Evolutionary conservation across 345 rosid genomes (phyloP), one percentile per base, ranked within the genome.

Genomic region (Theobroma cacao): DNA sequence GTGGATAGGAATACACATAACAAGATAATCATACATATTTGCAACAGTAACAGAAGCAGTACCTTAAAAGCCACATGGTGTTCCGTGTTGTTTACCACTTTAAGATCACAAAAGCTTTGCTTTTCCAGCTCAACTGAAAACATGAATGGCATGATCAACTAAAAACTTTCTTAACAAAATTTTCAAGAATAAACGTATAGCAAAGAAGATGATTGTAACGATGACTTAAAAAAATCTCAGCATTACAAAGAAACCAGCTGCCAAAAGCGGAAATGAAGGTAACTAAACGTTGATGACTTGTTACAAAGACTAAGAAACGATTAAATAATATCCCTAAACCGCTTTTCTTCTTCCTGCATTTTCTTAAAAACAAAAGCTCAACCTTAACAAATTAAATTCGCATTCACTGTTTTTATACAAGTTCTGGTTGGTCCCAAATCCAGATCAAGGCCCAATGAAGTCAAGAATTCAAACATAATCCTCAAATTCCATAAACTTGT

Each of bases 51-150:
- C 36, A 10, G 50, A 71, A 70, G 75, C 60, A 48, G 30, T 81
- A 92, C 97, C 95, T 92, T 92, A 83, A 92, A 92, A 64, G 93
- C 97, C 73, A 90, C 92, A 82, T 90, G 90, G 63, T 85, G 74
- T 71, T 93, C 95, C n/a, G 95, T 90, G 82, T 88, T 90, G 90
- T 93, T 93, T 33, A 79, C 86, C 78, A 93, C 85, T 81, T 88
- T 87, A 72, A 93, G 95, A 80, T 93, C 91, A 66, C 97, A 93
- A 74, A 70, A 85, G 78, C 90, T 87, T 72, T 83, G 95, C 85
- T 88, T 90, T 64, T 88, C 91, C 41, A 91, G 87, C 85, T 93
- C 94, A 87, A 87, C 97, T 93, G 91, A 58, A 38, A 36, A 76
- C 64, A 84, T 4, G n/a, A 64, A 78, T 60, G 43, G 48, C 60